Conservation (phyloP, 768 basidiomycete genomes). For the Omphalotus guepiniiformis region DNA sequence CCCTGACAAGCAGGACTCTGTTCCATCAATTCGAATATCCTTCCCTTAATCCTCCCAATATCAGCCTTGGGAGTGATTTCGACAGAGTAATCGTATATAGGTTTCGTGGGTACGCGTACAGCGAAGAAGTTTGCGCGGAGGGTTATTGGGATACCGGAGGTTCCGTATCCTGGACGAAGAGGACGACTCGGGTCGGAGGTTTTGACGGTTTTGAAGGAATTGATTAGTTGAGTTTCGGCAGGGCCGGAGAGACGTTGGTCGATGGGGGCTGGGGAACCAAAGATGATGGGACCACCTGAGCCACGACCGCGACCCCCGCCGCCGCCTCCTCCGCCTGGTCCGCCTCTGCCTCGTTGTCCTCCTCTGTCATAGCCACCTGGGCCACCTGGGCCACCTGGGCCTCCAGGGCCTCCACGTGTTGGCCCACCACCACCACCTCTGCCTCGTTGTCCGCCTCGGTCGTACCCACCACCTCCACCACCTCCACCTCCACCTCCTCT, state of each 20-base stretch:
- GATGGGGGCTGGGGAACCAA: constrained; percentile 32
- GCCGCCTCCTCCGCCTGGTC: constrained; percentile 6
- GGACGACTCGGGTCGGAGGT: constrained; percentile 34
- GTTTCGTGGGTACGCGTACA: constrained; percentile 39
- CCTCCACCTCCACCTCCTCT: constrained; percentile 19
- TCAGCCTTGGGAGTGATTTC: constrained; percentile 45
- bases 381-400: constrained; percentile 20
- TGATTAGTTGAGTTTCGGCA: constrained; percentile 34
- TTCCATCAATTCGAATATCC: constrained; percentile 57
- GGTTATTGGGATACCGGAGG: constrained; percentile 39
- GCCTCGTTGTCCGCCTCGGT: constrained; percentile 14
- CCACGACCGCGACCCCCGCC: constrained; percentile 13
- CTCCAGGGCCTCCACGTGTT: constrained; percentile 20
- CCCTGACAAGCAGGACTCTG: constrained; percentile 28
- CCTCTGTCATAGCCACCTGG: constrained; percentile 18
- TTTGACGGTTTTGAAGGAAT: constrained; percentile 30
- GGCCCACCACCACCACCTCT: constrained; percentile 18
- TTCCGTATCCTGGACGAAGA: constrained; percentile 56
- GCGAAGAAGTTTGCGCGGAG: constrained; percentile 65
- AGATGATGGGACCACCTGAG: constrained; percentile 31
- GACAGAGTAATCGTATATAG: constrained; percentile 54
- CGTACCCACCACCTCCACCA: constrained; percentile 14
- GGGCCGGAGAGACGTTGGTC: constrained; percentile 28
- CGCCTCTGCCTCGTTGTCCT: constrained; percentile 13
- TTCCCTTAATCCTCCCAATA: constrained; percentile 38